Percentiles rank a stretch among this genome's conserved stretches.
Conservation (phyloP, 1,139 yeast genomes). For the Barnettozyma hawaiiensis region DNA sequence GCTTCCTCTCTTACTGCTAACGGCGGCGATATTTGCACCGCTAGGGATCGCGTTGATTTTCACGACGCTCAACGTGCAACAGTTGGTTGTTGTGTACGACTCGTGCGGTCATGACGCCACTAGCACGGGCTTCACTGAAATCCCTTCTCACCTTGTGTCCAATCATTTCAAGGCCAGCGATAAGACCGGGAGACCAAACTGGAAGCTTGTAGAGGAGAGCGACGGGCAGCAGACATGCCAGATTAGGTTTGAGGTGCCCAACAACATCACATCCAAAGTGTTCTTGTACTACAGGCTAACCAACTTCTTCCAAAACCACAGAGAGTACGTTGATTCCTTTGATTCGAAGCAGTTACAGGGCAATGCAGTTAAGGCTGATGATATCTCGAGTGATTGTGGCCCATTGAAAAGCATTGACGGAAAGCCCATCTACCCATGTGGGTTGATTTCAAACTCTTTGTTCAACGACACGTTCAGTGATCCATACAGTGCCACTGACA, state of each 20-base stretch:
- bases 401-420: conserved; percentile 50
- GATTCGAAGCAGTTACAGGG: conserved; percentile 65
- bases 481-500: conserved; percentile 38
- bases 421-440: conserved; percentile 66
- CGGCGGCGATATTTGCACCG: conserved; percentile 68
- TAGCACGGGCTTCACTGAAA: conserved; percentile 31
- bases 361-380: conserved; percentile 43
- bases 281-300: conserved; percentile 66
- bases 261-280: conserved; percentile 52
- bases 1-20: conserved; percentile 54
- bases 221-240: conserved; percentile 39
- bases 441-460: conserved; percentile 68
- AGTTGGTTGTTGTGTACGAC: conserved; percentile 53
- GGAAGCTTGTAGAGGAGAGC: conserved; percentile 46
- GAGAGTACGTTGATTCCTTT: conserved; percentile 68
- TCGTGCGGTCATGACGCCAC: conserved; percentile 44
- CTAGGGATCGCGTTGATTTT: conserved; percentile 63
- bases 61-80: conserved; percentile 56
- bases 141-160: conserved; percentile 48
- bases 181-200: conserved; percentile 38
- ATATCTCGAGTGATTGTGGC: conserved; percentile 49
- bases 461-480: conserved; percentile 65
- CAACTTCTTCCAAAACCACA: conserved; percentile 71
- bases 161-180: conserved; percentile 45
- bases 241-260: conserved; percentile 55